Base-by-base conservation (phyloP, 1,284 basidiomycete species). In the Entoloma clypeatum region DNA sequence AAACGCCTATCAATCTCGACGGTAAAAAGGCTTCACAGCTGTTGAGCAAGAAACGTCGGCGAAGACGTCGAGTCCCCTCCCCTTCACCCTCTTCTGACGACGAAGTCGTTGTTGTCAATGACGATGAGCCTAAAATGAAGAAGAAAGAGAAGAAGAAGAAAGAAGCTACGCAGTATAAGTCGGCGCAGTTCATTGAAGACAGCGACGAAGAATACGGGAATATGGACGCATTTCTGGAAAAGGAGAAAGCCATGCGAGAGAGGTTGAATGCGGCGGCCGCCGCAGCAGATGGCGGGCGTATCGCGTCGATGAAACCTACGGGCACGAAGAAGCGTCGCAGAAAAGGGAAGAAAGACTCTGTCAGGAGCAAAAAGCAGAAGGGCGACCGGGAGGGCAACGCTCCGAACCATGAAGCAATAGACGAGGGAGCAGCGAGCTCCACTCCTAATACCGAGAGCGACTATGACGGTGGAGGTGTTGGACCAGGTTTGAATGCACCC, bases 101-200 rank as follows among this genome's bases (percentile, higher is more conserved):
- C 17, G 68, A 67, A 35, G 58, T 56, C 36, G 62, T 54, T 13
- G 62, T 54, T 13, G 52, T 56, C 11, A 68, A 70, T 38, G 69
- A 61, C 6, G 69, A 73, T 36, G 74, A 74, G 48, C 67, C 66
- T 29, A 60, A 54, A 35, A 58, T 55, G 42, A 71, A 62, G 55
- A 74, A 69, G 57, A 72, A 66, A 58, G 68, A 68, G 58, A 73
- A 69, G 53, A 74, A 71, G 67, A 77, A 79, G 63, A 72, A 68
- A 54, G 79, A 82, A 70, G 89, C 93, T 60, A 73, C 79, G 61
- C 62, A 69, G 42, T 93, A 86, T 72, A 92, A 92, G 64, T 86
- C 82, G 8, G 91, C 92, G 5, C 85, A 91, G 59, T 91, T 93
- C 59, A 92, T 94, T 57, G 78, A 85, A 57, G 91, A 94, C 61